Conservation (phyloP, 1,284 basidiomycete species). For the Austroboletus niveus region DNA sequence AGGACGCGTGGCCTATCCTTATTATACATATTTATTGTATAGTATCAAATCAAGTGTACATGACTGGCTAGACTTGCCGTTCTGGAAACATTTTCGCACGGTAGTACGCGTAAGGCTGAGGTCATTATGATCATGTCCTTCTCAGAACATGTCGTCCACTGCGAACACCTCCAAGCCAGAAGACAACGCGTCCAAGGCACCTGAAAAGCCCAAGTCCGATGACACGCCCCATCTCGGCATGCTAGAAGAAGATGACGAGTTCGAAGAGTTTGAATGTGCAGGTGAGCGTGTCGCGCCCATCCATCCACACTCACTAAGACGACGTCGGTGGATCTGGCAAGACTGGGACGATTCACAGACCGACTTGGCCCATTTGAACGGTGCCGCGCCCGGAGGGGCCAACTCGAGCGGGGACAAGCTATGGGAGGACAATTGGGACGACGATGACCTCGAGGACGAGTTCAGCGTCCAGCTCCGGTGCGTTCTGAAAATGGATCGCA, state of each 20-base stretch:
- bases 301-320: background rate
- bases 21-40: slow-evolving; percentile 30
- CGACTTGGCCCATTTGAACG: slow-evolving; percentile 72
- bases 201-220: slow-evolving; percentile 40
- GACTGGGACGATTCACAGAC: slow-evolving; percentile 87
- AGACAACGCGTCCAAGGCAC: slow-evolving; percentile 30
- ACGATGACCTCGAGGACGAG: slow-evolving; percentile 97
- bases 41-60: background rate
- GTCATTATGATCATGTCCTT: too few relatives aligned
- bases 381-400: slow-evolving; percentile 67
- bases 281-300: slow-evolving; percentile 41
- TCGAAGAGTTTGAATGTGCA: slow-evolving; percentile 75
- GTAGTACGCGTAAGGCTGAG: slow-evolving; percentile 11
- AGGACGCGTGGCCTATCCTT: slow-evolving; percentile 26
- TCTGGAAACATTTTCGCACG: slow-evolving; percentile 22
- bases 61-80: background rate
- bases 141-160: slow-evolving; percentile 28
- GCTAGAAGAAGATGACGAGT: slow-evolving; percentile 83
- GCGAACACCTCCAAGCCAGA: slow-evolving; percentile 39
- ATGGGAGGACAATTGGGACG: slow-evolving; percentile 99
- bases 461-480: slow-evolving; percentile 95
- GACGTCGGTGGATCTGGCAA: slow-evolving; percentile 27
- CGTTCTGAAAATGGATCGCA: slow-evolving; percentile 20
- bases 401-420: slow-evolving; percentile 80
- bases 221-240: slow-evolving; percentile 60